Evolutionary conservation across 2,329 filamentous ascomycete genomes (phyloP), one percentile per base, ranked within the genome.

Genomic region (Lasiodiplodia citricola): DNA sequence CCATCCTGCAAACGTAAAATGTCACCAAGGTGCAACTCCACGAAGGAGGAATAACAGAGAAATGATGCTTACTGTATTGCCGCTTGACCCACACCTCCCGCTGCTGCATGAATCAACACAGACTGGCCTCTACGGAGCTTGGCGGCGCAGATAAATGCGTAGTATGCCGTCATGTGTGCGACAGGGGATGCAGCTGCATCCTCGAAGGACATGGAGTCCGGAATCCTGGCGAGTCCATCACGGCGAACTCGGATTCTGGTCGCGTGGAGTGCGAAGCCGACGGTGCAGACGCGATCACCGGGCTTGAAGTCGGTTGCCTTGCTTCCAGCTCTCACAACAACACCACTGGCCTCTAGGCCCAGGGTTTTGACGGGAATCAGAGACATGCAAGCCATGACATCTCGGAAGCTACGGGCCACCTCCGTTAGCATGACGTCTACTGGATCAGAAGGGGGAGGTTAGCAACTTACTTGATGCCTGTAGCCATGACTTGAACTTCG

Each of bases 31-130:
- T 28, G 28, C 28, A 28, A 28, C 5, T 28, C 6, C 28, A 1
- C 28, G 28, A 28, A 5, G 1, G 28, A 28, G 28, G 6, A n/a
- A n/a, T n/a, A n/a, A n/a, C n/a, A n/a, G n/a, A 5, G 28, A 28
- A 28, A 28, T 6, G 4, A 28, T 28, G 5, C 4, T 28, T 28
- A 28, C 28, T 70, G 63, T 31, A 78, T 75, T 18, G 71, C 72
- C n/a, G 74, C 74, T 52, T 76, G 73, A 6, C 76, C 76, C 21
- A 78, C 70, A 35, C 72, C 74, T 6, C 76, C 76, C 16, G 74
- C 71, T 7, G 72, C 76, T 14, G 74, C 71, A 60, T 78, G 76
- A 37, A 79, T 78, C 10, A 78, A 70, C 21, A 77, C 70, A 5
- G 62, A 37, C 67, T 69, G 23, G n/a, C 57, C 52, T 3, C 13